A percentile compares a stretch with the other conserved stretches of the same genome.
These are phyloP conservation scores for Rhodosporidiobolus odoratus DNA, from an alignment of 768 basidiomycete genomes.

Conservation along the genomic window DNA sequence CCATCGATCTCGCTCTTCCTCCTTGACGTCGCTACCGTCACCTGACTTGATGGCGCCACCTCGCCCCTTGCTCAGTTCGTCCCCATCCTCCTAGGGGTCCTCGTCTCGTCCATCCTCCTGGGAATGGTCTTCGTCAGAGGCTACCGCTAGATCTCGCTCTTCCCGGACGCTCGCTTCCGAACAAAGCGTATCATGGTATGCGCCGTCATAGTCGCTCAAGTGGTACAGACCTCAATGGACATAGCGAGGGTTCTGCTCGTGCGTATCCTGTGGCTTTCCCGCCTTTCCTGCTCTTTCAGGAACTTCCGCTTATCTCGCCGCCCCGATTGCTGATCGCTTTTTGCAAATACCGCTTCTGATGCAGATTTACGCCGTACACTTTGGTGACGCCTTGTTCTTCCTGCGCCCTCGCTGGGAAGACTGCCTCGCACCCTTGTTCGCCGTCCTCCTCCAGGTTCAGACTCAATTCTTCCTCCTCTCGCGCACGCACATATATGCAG, in stretches of 20 bases:
- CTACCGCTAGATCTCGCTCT: neutral
- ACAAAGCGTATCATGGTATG: neutral
- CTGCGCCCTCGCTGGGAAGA: neutral
- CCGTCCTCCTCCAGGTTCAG: neutral
- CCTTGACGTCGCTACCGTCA: too few species aligned
- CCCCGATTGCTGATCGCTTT: too few species aligned
- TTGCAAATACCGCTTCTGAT: too few species aligned
- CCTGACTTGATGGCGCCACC: too few species aligned
- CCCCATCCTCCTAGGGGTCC: constrained; percentile 12
- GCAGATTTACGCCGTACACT: constrained; percentile 1
- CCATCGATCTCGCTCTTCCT: too few species aligned
- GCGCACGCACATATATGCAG: neutral
- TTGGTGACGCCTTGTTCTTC: neutral
- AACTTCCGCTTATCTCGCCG: too few species aligned
- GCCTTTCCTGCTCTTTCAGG: neutral
- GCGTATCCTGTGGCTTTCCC: neutral
- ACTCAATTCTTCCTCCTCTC: constrained; percentile 2
- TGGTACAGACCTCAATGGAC: neutral
- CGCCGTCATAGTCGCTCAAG: neutral
- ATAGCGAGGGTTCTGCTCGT: neutral
- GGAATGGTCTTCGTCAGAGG: neutral
- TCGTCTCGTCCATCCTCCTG: neutral
- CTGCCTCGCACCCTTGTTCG: constrained; percentile 1
- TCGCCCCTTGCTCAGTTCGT: constrained; percentile 9
- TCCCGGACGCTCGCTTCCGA: neutral